phyloP scores from a whole-genome alignment of 306 rosid genomes.

The Fagus sylvatica region DNA sequence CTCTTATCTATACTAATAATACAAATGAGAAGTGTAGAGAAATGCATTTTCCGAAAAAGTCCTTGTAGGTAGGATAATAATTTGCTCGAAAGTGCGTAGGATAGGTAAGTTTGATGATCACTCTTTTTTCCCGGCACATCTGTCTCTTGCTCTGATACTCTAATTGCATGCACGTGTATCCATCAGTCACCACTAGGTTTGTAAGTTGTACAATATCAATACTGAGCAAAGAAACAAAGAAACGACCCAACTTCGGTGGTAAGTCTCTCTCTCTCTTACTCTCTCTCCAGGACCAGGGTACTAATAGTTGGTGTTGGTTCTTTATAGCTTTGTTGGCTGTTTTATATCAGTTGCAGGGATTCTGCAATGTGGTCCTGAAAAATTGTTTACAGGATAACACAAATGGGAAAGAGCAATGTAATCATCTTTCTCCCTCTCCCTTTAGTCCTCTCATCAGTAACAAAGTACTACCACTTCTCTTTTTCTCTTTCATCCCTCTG shows the following conservation, averaged over 20 bases:
- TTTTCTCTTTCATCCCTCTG: conserved; percentile 13
- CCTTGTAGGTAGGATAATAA: neutral
- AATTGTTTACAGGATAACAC: conserved; percentile 6
- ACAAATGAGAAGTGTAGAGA: neutral
- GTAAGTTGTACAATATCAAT: neutral
- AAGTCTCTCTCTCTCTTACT: conserved; percentile 11
- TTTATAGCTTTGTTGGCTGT: conserved; percentile 67
- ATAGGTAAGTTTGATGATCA: conserved; percentile 16
- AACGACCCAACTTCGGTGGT: conserved; percentile 9
- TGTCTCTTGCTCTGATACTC: conserved; percentile 20
- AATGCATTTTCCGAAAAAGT: neutral
- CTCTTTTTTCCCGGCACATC: conserved; percentile 19
- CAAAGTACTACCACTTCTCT: conserved; percentile 20
- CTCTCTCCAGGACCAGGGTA: conserved; percentile 60
- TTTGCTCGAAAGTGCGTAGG: neutral
- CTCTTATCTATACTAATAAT: neutral
- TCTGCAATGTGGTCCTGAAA: conserved; percentile 53
- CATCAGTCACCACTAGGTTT: neutral
- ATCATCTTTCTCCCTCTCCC: neutral
- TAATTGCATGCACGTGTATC: conserved; percentile 3
- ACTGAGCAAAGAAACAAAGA: conserved; percentile 20
- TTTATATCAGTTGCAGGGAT: conserved; percentile 52
- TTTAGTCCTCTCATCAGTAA: neutral
- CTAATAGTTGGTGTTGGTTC: conserved; percentile 56
- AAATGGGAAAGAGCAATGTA: neutral